A percentile compares a stretch with the other conserved stretches of the same genome.
Conservation (phyloP, 768 basidiomycete genomes). For the Auriscalpium vulgare region DNA sequence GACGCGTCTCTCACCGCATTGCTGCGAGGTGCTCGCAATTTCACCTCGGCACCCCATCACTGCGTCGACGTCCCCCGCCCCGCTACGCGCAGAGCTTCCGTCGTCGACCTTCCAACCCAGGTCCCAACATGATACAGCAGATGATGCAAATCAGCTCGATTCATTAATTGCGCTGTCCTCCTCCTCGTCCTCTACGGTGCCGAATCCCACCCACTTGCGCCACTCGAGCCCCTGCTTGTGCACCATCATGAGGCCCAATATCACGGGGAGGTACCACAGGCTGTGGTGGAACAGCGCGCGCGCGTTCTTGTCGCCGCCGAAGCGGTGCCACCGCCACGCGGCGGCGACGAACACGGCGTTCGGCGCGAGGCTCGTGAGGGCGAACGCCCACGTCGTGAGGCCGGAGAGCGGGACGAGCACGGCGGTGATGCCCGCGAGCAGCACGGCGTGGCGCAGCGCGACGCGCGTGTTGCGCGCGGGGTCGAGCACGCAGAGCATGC, state of each 20-base stretch:
- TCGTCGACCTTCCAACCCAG: no score
- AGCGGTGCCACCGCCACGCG: conserved; percentile 70
- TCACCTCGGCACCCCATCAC: no score
- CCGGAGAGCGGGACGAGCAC: conserved; percentile 83
- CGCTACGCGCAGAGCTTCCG: no score
- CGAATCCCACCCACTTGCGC: conserved; percentile 50
- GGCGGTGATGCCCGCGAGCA: conserved; percentile 73
- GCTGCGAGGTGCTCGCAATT: no score
- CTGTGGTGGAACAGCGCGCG: conserved; percentile 70
- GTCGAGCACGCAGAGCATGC: conserved; percentile 80
- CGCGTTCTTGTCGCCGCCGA: conserved; percentile 70
- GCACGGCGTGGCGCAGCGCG: conserved; percentile 70
- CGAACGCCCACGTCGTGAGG: conserved; percentile 87
- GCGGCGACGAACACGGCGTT: conserved; percentile 63
- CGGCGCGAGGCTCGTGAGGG: conserved; percentile 64
- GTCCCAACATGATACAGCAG: no score
- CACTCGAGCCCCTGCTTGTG: conserved; percentile 86
- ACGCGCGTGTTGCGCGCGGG: conserved; percentile 80
- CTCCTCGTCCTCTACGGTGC: conserved; percentile 4
- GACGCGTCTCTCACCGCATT: no score
- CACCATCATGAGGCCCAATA: conserved; percentile 90
- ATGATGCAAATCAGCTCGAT: no score
- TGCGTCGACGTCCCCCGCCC: no score
- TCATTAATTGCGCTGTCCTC: neutral
- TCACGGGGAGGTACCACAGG: conserved; percentile 85